Conservation (phyloP, 257 asterid genomes). For the Nicotiana paniculata region DNA sequence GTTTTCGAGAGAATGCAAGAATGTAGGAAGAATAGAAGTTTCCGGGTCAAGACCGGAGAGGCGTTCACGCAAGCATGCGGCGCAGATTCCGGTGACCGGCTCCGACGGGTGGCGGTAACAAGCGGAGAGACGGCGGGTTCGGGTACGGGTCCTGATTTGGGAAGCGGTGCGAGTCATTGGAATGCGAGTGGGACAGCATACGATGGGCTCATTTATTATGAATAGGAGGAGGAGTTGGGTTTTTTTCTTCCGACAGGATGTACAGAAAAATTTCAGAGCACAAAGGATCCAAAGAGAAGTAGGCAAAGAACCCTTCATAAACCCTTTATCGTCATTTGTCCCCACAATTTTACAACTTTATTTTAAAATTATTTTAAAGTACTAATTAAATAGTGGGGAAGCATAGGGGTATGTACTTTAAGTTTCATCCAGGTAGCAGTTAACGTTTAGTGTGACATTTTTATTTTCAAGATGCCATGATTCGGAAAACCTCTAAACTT, state of each 20-base stretch:
- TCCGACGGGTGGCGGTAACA: slow-evolving; percentile 88
- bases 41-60: slow-evolving; percentile 54
- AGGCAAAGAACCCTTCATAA: slow-evolving; percentile 40
- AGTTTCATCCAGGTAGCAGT: neutral
- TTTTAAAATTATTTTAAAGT: too few relatives aligned
- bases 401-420: neutral
- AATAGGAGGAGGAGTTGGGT: neutral
- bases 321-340: slow-evolving; percentile 19
- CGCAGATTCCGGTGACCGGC: slow-evolving; percentile 79
- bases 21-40: slow-evolving; percentile 10
- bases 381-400: neutral
- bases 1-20: neutral
- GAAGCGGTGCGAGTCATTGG: slow-evolving; percentile 53
- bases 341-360: neutral
- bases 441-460: slow-evolving; percentile 1
- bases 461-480: neutral
- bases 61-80: slow-evolving; percentile 92
- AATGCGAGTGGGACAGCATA: neutral
- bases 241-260: neutral
- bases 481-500: neutral
- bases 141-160: slow-evolving; percentile 41
- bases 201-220: slow-evolving; percentile 4
- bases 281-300: slow-evolving; percentile 34
- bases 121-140: slow-evolving; percentile 55
- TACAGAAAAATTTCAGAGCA: slow-evolving; percentile 21